phyloP scores from a whole-genome alignment of 1,139 yeast species.

The Debaryomyces sp. region DNA sequence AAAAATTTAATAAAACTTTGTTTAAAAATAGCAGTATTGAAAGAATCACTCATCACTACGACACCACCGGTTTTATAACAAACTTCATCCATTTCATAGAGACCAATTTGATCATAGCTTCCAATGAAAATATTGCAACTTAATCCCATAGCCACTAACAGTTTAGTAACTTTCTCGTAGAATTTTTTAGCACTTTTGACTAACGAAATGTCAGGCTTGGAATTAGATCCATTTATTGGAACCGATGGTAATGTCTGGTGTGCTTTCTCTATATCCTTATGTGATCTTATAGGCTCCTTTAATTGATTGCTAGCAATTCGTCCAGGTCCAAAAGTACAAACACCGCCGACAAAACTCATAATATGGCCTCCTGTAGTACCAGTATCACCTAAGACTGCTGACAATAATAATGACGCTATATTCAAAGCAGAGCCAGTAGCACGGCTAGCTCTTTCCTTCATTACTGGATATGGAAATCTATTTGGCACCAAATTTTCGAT shows the following conservation, averaged over 20 bases:
- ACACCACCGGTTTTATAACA: conserved; percentile 63
- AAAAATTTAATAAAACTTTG: conserved; percentile 63
- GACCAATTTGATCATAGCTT: conserved; percentile 68
- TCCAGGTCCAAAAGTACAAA: conserved; percentile 62
- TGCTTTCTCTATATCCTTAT: conserved; percentile 55
- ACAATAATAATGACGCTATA: conserved; percentile 57
- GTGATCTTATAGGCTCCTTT: conserved; percentile 60
- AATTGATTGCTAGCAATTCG: conserved; percentile 49
- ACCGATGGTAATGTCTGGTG: conserved; percentile 35
- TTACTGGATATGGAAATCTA: conserved; percentile 50
- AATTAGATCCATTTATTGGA: conserved; percentile 26
- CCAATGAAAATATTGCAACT: conserved; percentile 63
- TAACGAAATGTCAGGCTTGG: conserved; percentile 34
- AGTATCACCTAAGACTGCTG: conserved; percentile 40
- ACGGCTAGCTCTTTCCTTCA: conserved; percentile 54
- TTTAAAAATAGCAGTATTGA: conserved; percentile 64
- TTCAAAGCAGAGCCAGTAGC: conserved; percentile 70
- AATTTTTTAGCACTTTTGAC: conserved; percentile 40
- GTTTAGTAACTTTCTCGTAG: conserved; percentile 48
- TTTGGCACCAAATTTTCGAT: conserved; percentile 58
- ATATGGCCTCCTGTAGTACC: conserved; percentile 60
- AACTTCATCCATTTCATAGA: conserved; percentile 64
- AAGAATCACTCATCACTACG: conserved; percentile 64
- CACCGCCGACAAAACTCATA: conserved; percentile 61
- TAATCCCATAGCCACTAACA: conserved; percentile 46